Base-by-base conservation (phyloP, 345 rosid genomes). In the Camelina neglecta region DNA sequence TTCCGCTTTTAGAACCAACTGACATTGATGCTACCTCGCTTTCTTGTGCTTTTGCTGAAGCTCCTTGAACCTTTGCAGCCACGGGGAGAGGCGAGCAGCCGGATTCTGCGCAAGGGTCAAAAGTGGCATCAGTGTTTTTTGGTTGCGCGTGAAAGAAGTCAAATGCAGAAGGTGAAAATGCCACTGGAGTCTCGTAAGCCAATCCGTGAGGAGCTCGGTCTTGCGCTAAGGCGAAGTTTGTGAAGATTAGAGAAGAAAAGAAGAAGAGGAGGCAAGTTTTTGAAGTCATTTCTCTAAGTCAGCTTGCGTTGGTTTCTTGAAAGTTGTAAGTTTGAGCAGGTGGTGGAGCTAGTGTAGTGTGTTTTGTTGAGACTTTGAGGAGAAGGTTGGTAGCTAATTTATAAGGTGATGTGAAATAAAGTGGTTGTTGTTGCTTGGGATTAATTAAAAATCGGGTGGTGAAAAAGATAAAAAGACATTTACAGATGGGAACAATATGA, bases 191-290 rank as follows among this genome's bases (percentile, higher is more conserved):
- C 79, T 89, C 92, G 42, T 86, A 65, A 51, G 67, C 85, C 0
- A 95, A 80, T 2, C 99, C 99, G 60, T 95, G 99, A 64, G 97
- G 99, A 69, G 97, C 96, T 81, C 99, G 84, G 21, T 69, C 91
- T 74, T 92, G 89, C 15, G 88, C 93, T 56, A 42, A 60, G 33
- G 85, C 83, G 2, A 76, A 36, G 68, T 75, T 77, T 54, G 84
- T 55, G 65, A 84, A 36, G 61, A 85, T 7, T 26, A 81, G 26
- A 79, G 77, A 61, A 61, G 79, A 81, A 60, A 80, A 65, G 58
- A 84, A 9, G 44, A 88, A 71, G 74, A 87, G 15, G 72, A 80
- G 70, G 61, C 80, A 76, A 62, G 83, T 5, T 50, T n/a, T 54
- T 7, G 83, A 50, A 65, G 57, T 72, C 90, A 86, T 90, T 44